Evolutionary conservation across 2,329 filamentous ascomycete species (phyloP).

Genomic region (Colletotrichum destructivum): DNA sequence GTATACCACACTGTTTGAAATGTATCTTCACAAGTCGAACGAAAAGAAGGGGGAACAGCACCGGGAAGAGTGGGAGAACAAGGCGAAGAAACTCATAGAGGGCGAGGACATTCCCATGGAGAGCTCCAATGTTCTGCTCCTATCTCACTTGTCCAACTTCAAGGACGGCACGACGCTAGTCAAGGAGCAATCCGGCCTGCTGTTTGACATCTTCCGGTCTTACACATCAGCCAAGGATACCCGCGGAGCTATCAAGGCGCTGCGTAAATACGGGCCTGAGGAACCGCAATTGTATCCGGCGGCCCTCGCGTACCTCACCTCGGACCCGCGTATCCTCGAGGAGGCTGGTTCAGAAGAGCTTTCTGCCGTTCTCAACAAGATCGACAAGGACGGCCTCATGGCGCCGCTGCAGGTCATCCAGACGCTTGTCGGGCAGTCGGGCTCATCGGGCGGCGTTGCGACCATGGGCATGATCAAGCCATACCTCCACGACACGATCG

Average conservation of each 20-base stretch:
- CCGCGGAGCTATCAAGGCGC: constrained; percentile 87
- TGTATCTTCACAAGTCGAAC: constrained; percentile 93
- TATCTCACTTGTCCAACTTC: constrained; percentile 94
- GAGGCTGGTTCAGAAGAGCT: constrained; percentile 90
- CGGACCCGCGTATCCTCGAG: constrained; percentile 82
- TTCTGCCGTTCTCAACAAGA: constrained; percentile 83
- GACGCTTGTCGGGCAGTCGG: constrained; percentile 78
- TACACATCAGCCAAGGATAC: constrained; percentile 96
- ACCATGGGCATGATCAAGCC: constrained; percentile 98
- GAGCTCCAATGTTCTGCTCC: constrained; percentile 91
- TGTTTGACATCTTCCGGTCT: constrained; percentile 96
- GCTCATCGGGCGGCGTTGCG: constrained; percentile 73
- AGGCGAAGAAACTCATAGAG: constrained; percentile 91
- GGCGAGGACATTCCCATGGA: constrained; percentile 87
- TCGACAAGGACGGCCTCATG: constrained; percentile 93
- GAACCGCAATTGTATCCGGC: constrained; percentile 95
- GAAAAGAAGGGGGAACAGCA: constrained; percentile 77
- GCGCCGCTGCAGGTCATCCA: constrained; percentile 97
- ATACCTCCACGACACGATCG: constrained; percentile 91
- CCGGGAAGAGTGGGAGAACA: constrained; percentile 87
- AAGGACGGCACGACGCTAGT: constrained; percentile 91
- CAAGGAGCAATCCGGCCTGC: constrained; percentile 91
- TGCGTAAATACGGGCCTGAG: constrained; percentile 91
- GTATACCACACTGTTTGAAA: constrained; percentile 96
- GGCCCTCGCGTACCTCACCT: constrained; percentile 93